These are phyloP conservation scores for Alternaria sp. DNA, from an alignment of 2,329 filamentous ascomycete genomes.

Conservation along the genomic window DNA sequence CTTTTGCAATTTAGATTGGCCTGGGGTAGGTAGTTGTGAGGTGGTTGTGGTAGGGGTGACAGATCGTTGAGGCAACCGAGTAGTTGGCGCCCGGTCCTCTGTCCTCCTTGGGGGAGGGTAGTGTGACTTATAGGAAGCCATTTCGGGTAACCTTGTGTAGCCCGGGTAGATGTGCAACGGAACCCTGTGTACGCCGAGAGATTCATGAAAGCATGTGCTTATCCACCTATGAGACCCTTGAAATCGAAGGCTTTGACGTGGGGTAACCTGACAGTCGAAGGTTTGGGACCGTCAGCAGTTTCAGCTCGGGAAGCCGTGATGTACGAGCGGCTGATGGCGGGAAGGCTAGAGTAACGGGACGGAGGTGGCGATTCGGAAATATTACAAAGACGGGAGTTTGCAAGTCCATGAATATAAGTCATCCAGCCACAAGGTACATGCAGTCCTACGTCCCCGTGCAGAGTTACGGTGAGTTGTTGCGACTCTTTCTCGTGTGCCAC, in stretches of 20 bases:
- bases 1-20: conserved; percentile 46
- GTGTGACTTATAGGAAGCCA: conserved; percentile 52
- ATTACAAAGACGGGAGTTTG: conserved; percentile 35
- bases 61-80: conserved; percentile 46
- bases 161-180: conserved; percentile 42
- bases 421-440: conserved; percentile 32
- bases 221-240: conserved; percentile 30
- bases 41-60: conserved; percentile 41
- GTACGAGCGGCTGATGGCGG: conserved; percentile 28
- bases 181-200: conserved; percentile 42
- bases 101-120: conserved; percentile 40
- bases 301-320: conserved; percentile 40
- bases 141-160: conserved; percentile 46
- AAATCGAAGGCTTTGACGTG: conserved; percentile 23
- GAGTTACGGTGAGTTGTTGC: conserved; percentile 39
- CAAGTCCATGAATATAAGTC: conserved; percentile 41
- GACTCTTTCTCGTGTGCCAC: conserved; percentile 31
- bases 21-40: conserved; percentile 33
- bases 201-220: conserved; percentile 51
- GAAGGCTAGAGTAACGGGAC: conserved; percentile 34
- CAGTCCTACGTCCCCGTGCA: conserved; percentile 31
- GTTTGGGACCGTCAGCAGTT: conserved; percentile 37
- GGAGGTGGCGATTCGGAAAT: conserved; percentile 42
- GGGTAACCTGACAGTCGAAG: conserved; percentile 25
- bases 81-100: conserved; percentile 41